A percentile compares a stretch with the other conserved stretches of the same genome.
phyloP scores from a whole-genome alignment of 2,329 filamentous ascomycete genomes.

The Paecilomyces fulvus region DNA sequence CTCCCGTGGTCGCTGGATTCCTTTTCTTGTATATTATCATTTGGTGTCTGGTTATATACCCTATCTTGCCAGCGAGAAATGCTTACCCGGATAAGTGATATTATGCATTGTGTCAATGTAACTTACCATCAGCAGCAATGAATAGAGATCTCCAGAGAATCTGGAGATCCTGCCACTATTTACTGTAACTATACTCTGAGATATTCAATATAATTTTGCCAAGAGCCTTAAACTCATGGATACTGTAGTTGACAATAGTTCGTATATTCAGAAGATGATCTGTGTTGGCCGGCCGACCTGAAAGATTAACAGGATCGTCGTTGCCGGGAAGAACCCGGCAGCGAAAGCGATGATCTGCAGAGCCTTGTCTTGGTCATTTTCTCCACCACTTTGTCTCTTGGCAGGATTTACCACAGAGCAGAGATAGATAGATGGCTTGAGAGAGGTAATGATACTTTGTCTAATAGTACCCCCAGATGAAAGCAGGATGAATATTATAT shows the following conservation, averaged over 20 bases:
- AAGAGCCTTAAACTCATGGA: not conserved
- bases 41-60: not conserved
- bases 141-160: not conserved
- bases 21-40: not conserved
- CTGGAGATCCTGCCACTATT: not conserved
- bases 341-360: too few species aligned
- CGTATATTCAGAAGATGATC: not conserved
- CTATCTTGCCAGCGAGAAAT: not conserved
- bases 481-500: too few species aligned
- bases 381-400: not conserved
- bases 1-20: not conserved
- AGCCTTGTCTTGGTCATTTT: not conserved
- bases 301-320: not conserved
- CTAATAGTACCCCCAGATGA: too few species aligned
- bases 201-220: too few species aligned
- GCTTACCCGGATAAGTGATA: not conserved
- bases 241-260: not conserved
- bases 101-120: not conserved
- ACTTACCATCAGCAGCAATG: not conserved
- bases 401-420: too few species aligned
- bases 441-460: too few species aligned
- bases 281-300: not conserved
- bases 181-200: not conserved
- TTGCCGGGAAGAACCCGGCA: not conserved
- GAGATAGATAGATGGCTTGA: too few species aligned